Percentiles rank a stretch among this genome's conserved stretches.
phyloP scores from a whole-genome alignment of 331 rosid genomes.

The Cucumis variabilis region DNA sequence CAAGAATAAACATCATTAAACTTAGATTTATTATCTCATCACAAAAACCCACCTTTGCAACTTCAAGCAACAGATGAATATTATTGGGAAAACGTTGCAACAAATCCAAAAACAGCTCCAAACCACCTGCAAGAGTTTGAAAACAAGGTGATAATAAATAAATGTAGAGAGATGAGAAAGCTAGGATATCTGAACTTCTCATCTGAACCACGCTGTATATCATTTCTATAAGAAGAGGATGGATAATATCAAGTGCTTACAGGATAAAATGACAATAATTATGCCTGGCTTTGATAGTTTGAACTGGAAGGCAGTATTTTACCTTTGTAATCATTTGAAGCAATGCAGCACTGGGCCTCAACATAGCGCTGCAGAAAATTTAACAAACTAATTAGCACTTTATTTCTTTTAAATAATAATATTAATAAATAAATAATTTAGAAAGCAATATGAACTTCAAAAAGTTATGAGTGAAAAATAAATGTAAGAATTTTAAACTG shows the following conservation, averaged over 20 bases:
- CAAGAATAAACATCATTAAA: neutral
- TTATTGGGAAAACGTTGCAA: conserved; percentile 96
- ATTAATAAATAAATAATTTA: too few relatives aligned
- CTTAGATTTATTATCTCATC: conserved; percentile 29
- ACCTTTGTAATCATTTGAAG: conserved; percentile 97
- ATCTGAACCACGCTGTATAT: neutral
- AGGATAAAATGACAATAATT: neutral
- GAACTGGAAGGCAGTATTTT: conserved; percentile 36
- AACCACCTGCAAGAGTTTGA: conserved; percentile 74
- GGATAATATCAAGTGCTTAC: conserved; percentile 7
- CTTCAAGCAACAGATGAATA: conserved; percentile 85
- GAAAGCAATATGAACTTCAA: neutral
- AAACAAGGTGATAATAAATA: conserved; percentile 1
- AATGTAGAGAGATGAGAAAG: neutral
- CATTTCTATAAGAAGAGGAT: conserved; percentile 1
- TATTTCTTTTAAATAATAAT: neutral
- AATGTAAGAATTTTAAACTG: neutral
- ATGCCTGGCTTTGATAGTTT: neutral
- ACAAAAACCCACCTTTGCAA: conserved; percentile 79
- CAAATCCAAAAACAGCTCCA: conserved; percentile 85
- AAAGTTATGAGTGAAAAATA: neutral
- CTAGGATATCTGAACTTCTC: neutral
- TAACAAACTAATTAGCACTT: conserved; percentile 1
- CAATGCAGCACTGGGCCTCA: conserved; percentile 95
- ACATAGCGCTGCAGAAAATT: conserved; percentile 76